phyloP scores from a whole-genome alignment of 495 filamentous ascomycete species.

The Penicillium bialowiezense region DNA sequence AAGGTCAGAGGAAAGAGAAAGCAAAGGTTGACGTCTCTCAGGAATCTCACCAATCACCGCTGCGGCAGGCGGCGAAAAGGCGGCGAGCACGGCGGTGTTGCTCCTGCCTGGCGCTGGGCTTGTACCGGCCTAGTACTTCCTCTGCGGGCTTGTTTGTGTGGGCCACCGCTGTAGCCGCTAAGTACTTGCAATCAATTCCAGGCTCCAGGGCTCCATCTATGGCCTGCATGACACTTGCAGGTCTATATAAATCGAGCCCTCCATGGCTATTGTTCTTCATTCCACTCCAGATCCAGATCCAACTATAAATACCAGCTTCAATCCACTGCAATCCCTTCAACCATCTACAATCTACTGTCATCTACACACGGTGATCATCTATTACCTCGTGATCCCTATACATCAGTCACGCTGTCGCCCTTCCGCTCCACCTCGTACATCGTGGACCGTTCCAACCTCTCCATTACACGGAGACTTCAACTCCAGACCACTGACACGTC shows the following conservation, averaged over 20 bases:
- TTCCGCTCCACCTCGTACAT: conserved; percentile 25
- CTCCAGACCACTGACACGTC: conserved; percentile 10
- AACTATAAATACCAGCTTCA: not conserved
- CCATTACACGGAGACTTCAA: conserved; percentile 13
- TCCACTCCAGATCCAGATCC: not conserved
- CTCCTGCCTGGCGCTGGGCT: not conserved
- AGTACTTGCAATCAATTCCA: conserved; percentile 4
- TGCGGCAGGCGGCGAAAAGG: not conserved
- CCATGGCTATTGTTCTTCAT: not conserved
- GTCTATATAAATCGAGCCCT: not conserved
- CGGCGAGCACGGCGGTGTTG: conserved; percentile 11
- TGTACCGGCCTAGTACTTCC: not conserved
- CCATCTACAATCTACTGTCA: too few relatives aligned
- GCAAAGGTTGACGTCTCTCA: conserved; percentile 4
- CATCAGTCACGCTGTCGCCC: conserved; percentile 38
- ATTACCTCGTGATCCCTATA: conserved; percentile 18
- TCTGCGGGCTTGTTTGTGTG: not conserved
- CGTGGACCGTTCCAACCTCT: conserved; percentile 15
- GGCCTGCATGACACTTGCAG: not conserved
- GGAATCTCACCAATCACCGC: conserved; percentile 9
- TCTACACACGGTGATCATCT: conserved; percentile 13
- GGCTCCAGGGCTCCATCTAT: conserved; percentile 1
- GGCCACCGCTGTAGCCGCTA: not conserved
- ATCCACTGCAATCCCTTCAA: too few relatives aligned
- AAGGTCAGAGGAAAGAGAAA: not conserved